phyloP scores from a whole-genome alignment of 768 basidiomycete species.

The Xerocomellus dryophilus region DNA sequence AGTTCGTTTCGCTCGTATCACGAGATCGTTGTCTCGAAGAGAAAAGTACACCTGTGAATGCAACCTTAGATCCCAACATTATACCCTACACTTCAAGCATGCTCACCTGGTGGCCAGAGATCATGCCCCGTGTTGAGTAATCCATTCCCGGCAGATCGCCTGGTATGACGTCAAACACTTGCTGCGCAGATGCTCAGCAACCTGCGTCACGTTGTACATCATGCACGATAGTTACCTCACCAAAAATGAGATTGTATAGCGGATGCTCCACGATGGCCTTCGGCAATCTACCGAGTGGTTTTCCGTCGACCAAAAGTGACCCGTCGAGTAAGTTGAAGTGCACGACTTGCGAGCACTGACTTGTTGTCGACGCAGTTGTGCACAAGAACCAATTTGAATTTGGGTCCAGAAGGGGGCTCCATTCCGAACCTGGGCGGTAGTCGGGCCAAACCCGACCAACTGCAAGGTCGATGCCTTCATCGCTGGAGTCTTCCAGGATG shows the following conservation, averaged over 20 bases:
- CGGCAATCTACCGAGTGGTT: constrained; percentile 38
- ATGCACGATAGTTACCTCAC: constrained; percentile 25
- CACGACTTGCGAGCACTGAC: constrained; percentile 24
- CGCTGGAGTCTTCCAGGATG: constrained; percentile 5
- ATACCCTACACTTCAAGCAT: neutral
- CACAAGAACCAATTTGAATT: constrained; percentile 4
- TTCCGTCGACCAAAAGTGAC: constrained; percentile 40
- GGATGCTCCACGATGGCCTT: constrained; percentile 21
- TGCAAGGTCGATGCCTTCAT: constrained; percentile 31
- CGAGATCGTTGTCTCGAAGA: too few species aligned
- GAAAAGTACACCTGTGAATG: constrained; percentile 24
- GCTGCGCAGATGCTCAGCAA: neutral
- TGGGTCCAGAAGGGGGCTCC: constrained; percentile 18
- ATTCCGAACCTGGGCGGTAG: constrained; percentile 25
- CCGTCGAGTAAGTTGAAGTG: constrained; percentile 42
- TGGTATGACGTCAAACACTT: neutral
- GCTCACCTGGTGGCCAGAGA: constrained; percentile 1
- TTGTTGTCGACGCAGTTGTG: constrained; percentile 11
- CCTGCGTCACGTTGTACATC: neutral
- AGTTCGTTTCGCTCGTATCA: neutral
- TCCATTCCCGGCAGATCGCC: constrained; percentile 1
- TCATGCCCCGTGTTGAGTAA: neutral
- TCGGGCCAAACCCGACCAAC: constrained; percentile 29
- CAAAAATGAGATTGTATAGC: constrained; percentile 24
- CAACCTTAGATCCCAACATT: neutral